Evolutionary conservation across 2,329 filamentous ascomycete species (phyloP), one percentile per base, ranked within the genome.

Genomic region (Didymella pinodella): DNA sequence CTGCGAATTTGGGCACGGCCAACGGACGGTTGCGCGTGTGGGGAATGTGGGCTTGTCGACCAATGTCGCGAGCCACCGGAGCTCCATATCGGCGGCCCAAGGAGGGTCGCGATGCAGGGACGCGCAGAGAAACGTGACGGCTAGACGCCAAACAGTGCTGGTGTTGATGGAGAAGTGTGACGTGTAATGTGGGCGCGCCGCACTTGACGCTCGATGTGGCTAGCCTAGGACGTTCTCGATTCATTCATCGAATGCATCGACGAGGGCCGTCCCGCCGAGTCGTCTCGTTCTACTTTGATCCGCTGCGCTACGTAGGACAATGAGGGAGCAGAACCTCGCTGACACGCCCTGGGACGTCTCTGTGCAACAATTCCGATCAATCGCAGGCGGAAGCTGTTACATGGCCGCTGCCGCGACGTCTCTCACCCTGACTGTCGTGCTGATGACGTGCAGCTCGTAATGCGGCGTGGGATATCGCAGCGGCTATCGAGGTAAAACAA

Each of bases 401-500:
- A 50, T 56, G 20, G 52, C 58, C 18, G n/a, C 57, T 49, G 36
- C 18, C 12, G 47, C 41, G 34, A 49, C 38, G 51, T 61, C n/a
- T 41, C 36, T 54, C 34, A 49, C 51, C 22, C 47, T 43, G 34
- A 48, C 47, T 48, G 46, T 59, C 61, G 63, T 34, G 52, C 54
- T 59, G 54, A 62, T 70, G 70, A 71, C 69, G 68, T 72, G 70
- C 67, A 67, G 69, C 62, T 59, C 61, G 61, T 63, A 53, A 64
- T 54, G 50, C 48, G 31, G 53, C 54, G 57, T 62, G 63, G 62
- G 34, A 46, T 62, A 62, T 67, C 64, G 55, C 63, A 63, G 72
- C 72, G 71, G 71, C 67, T 73, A 74, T 71, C 71, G 65, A 69
- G 71, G 49, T 68, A 54, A 48, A 54, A 48, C 63, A 59, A 61